Percentiles rank a stretch among this genome's conserved stretches.
Conservation (phyloP, 2,329 filamentous ascomycete genomes). For the Fusarium succisae region DNA sequence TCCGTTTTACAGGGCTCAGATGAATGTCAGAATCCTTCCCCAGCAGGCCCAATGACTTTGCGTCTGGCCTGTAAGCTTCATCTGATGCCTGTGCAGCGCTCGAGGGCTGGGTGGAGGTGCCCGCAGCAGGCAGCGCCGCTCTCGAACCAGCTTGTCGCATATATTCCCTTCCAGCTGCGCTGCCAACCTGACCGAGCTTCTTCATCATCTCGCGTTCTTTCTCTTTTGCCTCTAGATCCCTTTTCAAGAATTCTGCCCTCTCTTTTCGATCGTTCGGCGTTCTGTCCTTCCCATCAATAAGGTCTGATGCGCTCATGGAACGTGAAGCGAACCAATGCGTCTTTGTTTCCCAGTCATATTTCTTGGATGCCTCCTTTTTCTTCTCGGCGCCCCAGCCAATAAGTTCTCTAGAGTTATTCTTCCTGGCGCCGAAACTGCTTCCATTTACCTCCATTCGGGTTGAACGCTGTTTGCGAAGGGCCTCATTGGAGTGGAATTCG, state of each 20-base stretch:
- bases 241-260: constrained; percentile 72
- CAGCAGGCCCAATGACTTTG: constrained; percentile 49
- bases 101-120: constrained; percentile 28
- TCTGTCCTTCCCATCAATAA: constrained; percentile 72
- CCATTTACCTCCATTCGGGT: constrained; percentile 82
- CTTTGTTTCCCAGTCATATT: constrained; percentile 68
- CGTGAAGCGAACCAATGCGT: constrained; percentile 64
- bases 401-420: constrained; percentile 44
- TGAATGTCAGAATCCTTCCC: constrained; percentile 57
- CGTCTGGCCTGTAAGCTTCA: constrained; percentile 52
- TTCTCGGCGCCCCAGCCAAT: constrained; percentile 23
- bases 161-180: constrained; percentile 75
- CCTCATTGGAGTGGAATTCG: constrained; percentile 89
- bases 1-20: constrained; percentile 69
- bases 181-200: constrained; percentile 71
- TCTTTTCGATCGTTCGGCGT: constrained; percentile 67
- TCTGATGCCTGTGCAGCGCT: constrained; percentile 35
- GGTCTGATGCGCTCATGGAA: constrained; percentile 63
- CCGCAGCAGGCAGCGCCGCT: constrained; percentile 12
- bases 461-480: constrained; percentile 73
- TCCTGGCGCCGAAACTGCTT: constrained; percentile 59
- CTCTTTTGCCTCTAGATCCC: constrained; percentile 72
- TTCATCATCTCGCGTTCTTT: constrained; percentile 78
- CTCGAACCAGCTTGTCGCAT: constrained; percentile 58
- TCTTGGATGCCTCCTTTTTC: constrained; percentile 26